A percentile compares a stretch with the other conserved stretches of the same genome.
Conservation (phyloP, 371 early-diverging fungal genomes). For the Mortierella polycephala region DNA sequence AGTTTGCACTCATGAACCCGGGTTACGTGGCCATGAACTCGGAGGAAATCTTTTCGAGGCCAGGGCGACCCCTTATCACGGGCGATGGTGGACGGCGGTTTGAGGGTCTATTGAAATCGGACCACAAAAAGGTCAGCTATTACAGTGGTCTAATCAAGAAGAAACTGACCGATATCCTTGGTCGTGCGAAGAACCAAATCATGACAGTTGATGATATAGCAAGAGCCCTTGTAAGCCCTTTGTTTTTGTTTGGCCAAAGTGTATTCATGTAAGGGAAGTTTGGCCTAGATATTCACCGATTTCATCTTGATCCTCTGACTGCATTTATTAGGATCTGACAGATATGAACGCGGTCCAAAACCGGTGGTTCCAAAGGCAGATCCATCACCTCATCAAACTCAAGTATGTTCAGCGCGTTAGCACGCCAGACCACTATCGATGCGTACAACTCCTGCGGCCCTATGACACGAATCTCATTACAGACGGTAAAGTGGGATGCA, state of each 20-base stretch:
- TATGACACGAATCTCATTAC: conserved; percentile 13
- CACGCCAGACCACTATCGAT: conserved; percentile 20
- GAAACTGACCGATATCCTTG: conserved; percentile 44
- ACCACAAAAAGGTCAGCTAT: conserved; percentile 42
- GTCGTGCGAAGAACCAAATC: conserved; percentile 31
- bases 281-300: not conserved
- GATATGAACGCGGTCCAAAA: conserved; percentile 50
- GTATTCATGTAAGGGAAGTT: not conserved
- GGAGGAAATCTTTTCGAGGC: conserved; percentile 5
- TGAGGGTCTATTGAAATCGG: conserved; percentile 39
- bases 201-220: conserved; percentile 43
- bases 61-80: conserved; percentile 19
- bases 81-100: conserved; percentile 31
- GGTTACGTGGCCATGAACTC: conserved; percentile 49
- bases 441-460: conserved; percentile 28
- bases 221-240: conserved; percentile 31
- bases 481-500: conserved; percentile 10
- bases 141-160: conserved; percentile 47
- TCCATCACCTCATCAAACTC: conserved; percentile 40
- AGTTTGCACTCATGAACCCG: conserved; percentile 29
- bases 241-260: not conserved
- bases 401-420: conserved; percentile 50
- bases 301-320: not conserved
- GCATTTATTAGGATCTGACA: conserved; percentile 23
- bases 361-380: conserved; percentile 50